Percentiles rank a stretch among this genome's conserved stretches.
These are phyloP conservation scores for Metarhizium robertsii DNA, from an alignment of 2,329 filamentous ascomycete species.

Conservation along the genomic window DNA sequence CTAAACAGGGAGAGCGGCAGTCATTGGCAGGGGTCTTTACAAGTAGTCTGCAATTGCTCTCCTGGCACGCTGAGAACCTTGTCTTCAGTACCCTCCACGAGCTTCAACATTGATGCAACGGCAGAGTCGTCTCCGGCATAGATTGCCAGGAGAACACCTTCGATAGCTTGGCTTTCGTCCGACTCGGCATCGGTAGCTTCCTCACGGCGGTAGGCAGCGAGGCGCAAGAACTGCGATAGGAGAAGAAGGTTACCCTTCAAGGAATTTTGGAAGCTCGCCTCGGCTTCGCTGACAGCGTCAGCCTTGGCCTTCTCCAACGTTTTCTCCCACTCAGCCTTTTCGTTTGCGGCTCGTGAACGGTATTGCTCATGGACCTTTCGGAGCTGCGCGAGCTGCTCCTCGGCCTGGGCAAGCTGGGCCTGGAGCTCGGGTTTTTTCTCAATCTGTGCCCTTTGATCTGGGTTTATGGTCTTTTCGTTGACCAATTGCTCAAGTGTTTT, in stretches of 20 bases:
- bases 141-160: slow-evolving; percentile 68
- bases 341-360: slow-evolving; percentile 47
- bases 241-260: slow-evolving; percentile 58
- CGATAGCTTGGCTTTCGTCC: slow-evolving; percentile 72
- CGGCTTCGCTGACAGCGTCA: slow-evolving; percentile 40
- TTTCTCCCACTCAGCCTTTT: slow-evolving; percentile 54
- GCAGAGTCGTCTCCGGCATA: slow-evolving; percentile 71
- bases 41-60: slow-evolving; percentile 58
- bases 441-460: slow-evolving; percentile 68
- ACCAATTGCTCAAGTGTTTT: slow-evolving; percentile 68
- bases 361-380: slow-evolving; percentile 69
- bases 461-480: slow-evolving; percentile 62
- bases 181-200: slow-evolving; percentile 55
- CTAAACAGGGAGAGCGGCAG: background rate
- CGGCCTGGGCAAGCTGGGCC: slow-evolving; percentile 56
- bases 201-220: slow-evolving; percentile 65
- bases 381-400: slow-evolving; percentile 66
- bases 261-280: slow-evolving; percentile 41
- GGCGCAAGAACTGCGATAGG: slow-evolving; percentile 70
- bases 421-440: slow-evolving; percentile 68
- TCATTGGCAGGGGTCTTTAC: slow-evolving; percentile 37
- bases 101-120: slow-evolving; percentile 65
- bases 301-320: slow-evolving; percentile 45
- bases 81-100: slow-evolving; percentile 65
- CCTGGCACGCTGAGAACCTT: slow-evolving; percentile 55